Conservation (phyloP, 768 basidiomycete species). For the Suillus hirtellus region DNA sequence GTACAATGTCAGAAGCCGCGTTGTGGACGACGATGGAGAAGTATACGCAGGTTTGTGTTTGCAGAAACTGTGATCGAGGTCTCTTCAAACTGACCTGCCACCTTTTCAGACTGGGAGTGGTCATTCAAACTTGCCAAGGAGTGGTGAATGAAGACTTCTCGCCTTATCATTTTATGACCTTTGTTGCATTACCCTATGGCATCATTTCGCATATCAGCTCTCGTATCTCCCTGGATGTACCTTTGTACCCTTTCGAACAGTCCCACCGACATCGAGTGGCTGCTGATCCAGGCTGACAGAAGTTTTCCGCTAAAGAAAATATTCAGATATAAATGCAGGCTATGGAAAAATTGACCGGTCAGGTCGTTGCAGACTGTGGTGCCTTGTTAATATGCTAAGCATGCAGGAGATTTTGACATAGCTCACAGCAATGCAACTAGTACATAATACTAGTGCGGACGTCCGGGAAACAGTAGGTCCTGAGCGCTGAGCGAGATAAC, state of each 20-base stretch:
- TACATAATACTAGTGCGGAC: background rate
- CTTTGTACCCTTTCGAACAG: conserved; percentile 1
- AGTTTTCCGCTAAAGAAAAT: background rate
- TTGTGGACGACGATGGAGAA: conserved; percentile 84
- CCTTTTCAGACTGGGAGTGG: conserved; percentile 53
- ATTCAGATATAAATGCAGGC: background rate
- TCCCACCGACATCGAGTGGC: background rate
- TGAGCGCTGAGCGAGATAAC: background rate
- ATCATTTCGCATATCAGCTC: conserved; percentile 28
- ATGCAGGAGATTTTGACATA: background rate
- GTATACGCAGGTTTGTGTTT: conserved; percentile 69
- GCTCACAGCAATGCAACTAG: background rate
- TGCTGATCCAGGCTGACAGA: background rate
- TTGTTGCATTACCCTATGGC: conserved; percentile 28
- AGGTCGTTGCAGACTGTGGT: background rate
- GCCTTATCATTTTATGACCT: conserved; percentile 13
- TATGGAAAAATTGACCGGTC: background rate
- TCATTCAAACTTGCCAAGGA: conserved; percentile 89
- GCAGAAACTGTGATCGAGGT: background rate
- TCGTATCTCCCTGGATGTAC: conserved; percentile 30
- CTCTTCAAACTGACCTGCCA: conserved; percentile 14
- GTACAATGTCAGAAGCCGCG: conserved; percentile 77
- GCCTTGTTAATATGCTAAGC: background rate
- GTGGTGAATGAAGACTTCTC: conserved; percentile 53
- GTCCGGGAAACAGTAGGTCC: background rate